Evolutionary conservation across 768 basidiomycete genomes (phyloP).

Genomic region (Psilocybe tampanensis): DNA sequence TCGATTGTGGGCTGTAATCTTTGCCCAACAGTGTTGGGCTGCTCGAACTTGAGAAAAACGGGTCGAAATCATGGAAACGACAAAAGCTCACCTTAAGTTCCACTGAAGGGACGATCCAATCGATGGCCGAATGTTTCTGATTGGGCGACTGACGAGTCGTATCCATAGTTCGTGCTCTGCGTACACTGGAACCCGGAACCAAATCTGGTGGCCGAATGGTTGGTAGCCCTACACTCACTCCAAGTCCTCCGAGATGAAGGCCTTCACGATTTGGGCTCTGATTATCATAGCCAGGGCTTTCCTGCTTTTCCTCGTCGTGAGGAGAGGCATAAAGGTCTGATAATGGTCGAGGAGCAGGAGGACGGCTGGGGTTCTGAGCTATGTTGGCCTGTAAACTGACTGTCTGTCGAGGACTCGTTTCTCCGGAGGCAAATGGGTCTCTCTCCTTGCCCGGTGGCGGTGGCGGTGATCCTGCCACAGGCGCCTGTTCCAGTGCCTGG

Average conservation of each 20-base stretch:
- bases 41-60: neutral
- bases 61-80: neutral
- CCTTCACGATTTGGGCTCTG: neutral
- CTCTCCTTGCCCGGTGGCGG: slow-evolving; percentile 1
- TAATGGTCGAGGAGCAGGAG: neutral
- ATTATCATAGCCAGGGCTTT: neutral
- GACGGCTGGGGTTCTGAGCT: neutral
- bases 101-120: slow-evolving; percentile 10
- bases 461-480: neutral
- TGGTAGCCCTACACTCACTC: neutral
- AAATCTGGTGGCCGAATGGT: neutral
- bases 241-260: neutral
- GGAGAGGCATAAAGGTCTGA: neutral
- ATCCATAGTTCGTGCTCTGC: slow-evolving; percentile 3
- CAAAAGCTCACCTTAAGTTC: neutral
- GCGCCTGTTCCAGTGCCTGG: neutral
- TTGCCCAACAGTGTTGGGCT: slow-evolving; percentile 3
- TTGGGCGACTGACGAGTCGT: neutral
- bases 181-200: neutral
- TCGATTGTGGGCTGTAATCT: slow-evolving; percentile 51
- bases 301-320: slow-evolving; percentile 1
- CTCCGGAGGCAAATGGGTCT: slow-evolving; percentile 3
- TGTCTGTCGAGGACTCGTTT: neutral
- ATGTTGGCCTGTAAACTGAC: neutral
- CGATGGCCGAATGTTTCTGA: neutral